phyloP scores from a whole-genome alignment of 2,329 filamentous ascomycete species.

The Xylariales sp. region DNA sequence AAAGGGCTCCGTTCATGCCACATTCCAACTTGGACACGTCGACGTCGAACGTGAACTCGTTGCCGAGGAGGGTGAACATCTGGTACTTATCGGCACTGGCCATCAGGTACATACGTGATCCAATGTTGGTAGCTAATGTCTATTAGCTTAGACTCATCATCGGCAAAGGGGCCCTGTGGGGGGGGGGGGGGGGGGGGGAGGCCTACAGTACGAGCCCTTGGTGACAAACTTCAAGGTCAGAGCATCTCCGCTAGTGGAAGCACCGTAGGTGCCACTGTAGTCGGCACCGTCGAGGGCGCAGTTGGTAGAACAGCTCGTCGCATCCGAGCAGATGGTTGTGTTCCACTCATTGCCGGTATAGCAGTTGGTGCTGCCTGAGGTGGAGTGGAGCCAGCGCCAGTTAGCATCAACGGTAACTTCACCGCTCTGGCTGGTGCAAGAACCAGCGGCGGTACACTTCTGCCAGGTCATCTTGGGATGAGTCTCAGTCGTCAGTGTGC shows the following conservation, averaged over 20 bases:
- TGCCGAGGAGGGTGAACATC: slow-evolving; percentile 51
- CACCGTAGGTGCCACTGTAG: slow-evolving; percentile 40
- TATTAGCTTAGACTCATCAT: background rate
- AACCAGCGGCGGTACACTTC: slow-evolving; percentile 37
- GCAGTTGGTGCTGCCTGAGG: slow-evolving; percentile 38
- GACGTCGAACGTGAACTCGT: slow-evolving; percentile 60
- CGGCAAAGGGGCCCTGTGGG: no score
- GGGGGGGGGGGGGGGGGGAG: background rate
- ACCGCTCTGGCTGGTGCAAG: slow-evolving; percentile 37
- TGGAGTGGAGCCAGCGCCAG: slow-evolving; percentile 46
- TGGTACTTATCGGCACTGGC: slow-evolving; percentile 49
- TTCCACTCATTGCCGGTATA: slow-evolving; percentile 39
- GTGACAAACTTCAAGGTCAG: slow-evolving; percentile 47
- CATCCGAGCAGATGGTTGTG: slow-evolving; percentile 29
- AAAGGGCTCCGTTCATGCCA: slow-evolving; percentile 59
- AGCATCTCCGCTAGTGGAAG: slow-evolving; percentile 38
- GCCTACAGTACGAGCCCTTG: slow-evolving; percentile 32
- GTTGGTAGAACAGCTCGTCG: slow-evolving; percentile 32
- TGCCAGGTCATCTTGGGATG: slow-evolving; percentile 43
- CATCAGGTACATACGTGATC: slow-evolving; percentile 54
- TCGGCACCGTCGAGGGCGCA: slow-evolving; percentile 41
- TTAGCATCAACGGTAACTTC: slow-evolving; percentile 45
- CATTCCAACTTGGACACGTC: slow-evolving; percentile 57
- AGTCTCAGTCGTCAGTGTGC: slow-evolving; percentile 31
- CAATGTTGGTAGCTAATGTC: slow-evolving; percentile 27